phyloP scores from a whole-genome alignment of 2,329 filamentous ascomycete genomes.

The Stachybotrys chlorohalonatus region DNA sequence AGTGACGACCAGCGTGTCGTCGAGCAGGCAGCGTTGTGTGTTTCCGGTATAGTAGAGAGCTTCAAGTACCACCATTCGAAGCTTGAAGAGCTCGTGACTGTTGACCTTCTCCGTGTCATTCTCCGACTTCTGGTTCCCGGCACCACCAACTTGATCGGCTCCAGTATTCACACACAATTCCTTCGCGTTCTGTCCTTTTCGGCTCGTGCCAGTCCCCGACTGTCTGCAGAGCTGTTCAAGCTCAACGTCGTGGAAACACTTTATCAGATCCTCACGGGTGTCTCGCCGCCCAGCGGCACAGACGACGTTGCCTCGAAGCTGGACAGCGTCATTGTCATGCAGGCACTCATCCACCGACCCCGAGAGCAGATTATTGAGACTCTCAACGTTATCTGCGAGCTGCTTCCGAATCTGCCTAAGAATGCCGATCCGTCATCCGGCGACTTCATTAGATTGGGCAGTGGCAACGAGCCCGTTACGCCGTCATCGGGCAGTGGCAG shows the following conservation, averaged over 20 bases:
- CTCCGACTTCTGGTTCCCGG: slow-evolving; percentile 83
- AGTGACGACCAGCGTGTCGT: slow-evolving; percentile 96
- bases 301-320: slow-evolving; percentile 77
- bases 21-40: slow-evolving; percentile 91
- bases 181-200: slow-evolving; percentile 85
- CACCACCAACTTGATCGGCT: slow-evolving; percentile 88
- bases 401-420: slow-evolving; percentile 67
- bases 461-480: slow-evolving; percentile 28
- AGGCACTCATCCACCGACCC: slow-evolving; percentile 89
- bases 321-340: slow-evolving; percentile 97
- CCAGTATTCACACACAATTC: slow-evolving; percentile 94
- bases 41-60: slow-evolving; percentile 92
- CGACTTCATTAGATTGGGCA: slow-evolving; percentile 35
- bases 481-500: slow-evolving; percentile 23
- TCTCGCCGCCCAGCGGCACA: slow-evolving; percentile 75
- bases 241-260: slow-evolving; percentile 96
- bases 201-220: slow-evolving; percentile 74
- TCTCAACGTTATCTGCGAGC: slow-evolving; percentile 91
- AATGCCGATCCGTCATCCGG: slow-evolving; percentile 33
- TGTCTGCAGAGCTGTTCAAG: slow-evolving; percentile 86
- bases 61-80: slow-evolving; percentile 84
- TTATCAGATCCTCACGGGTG: slow-evolving; percentile 93
- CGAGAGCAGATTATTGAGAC: slow-evolving; percentile 96
- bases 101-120: slow-evolving; percentile 76
- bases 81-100: slow-evolving; percentile 84